Evolutionary conservation across 1,284 basidiomycete species (phyloP), one percentile per base, ranked within the genome.

Genomic region (Pseudozyma pruni): DNA sequence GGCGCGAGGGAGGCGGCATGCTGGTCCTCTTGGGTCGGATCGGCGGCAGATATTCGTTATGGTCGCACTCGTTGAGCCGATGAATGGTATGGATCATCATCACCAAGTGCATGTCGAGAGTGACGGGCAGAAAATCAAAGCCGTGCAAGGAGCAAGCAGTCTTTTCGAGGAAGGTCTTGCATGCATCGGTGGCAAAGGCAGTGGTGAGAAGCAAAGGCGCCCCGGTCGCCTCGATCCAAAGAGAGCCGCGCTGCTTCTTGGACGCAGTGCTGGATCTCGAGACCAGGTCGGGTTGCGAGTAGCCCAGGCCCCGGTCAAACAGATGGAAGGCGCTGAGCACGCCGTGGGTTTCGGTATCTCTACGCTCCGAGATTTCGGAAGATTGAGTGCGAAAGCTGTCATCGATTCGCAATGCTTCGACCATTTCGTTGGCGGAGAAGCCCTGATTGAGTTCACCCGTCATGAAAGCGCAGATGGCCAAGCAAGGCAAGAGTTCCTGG

Each of bases 151-250:
- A 61, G 40, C 69, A 72, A 6, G 69, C 69, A 13, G 50, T 72
- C 39, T 61, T 66, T 20, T 72, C 69, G 22, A 72, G 45, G 31
- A 72, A 72, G 2, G 62, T 55, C 44, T 72, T 72, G 62, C 69
- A 72, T 14, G 57, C 51, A 25, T 61, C 69, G 8, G 62, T 66
- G 25, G 50, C 58, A 33, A 72, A 55, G 11, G 62, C 62, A 5
- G 69, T 60, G 43, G 69, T 72, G 43, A 72, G 62, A 20, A 66
- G 38, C 23, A 61, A 25, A 2, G 69, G 69, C 20, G 62, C 58
- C 13, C 69, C 69, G 0, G 62, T 72, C 14, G 69, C 62, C 29
- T 72, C 69, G 23, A 72, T 58, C 49, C 48, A 57, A 4, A 60
- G 50, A 9, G 53, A 33, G n/a, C 57, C 47, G 8, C 45, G 55